Evolutionary conservation across 2,329 filamentous ascomycete species (phyloP).

Genomic region (Ploettnerulaceae sp.): DNA sequence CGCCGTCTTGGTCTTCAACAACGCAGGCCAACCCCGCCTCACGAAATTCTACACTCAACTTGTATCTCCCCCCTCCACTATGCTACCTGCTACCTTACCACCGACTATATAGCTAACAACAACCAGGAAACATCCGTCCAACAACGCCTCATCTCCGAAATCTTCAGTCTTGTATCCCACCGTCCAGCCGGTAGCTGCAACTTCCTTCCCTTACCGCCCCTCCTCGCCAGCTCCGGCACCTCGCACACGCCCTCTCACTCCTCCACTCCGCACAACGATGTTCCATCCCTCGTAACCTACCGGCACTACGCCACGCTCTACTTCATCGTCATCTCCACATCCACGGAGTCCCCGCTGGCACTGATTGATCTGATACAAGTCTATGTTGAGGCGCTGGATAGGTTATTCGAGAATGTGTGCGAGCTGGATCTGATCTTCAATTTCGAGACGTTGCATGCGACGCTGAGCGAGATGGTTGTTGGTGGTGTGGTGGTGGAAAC

Average conservation of each 20-base stretch:
- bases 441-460: slow-evolving; percentile 92
- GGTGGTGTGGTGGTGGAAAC: slow-evolving; percentile 94
- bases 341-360: slow-evolving; percentile 90
- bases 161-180: slow-evolving; percentile 92
- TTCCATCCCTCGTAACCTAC: slow-evolving; percentile 93
- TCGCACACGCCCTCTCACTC: slow-evolving; percentile 62
- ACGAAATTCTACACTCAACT: slow-evolving; percentile 99
- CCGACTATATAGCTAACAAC: slow-evolving; percentile 11
- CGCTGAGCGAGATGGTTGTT: slow-evolving; percentile 89
- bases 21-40: slow-evolving; percentile 90
- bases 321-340: slow-evolving; percentile 96
- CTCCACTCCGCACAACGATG: slow-evolving; percentile 69
- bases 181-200: slow-evolving; percentile 91
- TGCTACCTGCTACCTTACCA: background rate
- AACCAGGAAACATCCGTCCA: slow-evolving; percentile 90
- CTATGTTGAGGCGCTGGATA: slow-evolving; percentile 91
- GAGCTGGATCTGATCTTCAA: slow-evolving; percentile 98
- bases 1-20: slow-evolving; percentile 97
- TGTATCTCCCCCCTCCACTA: slow-evolving; percentile 43
- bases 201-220: slow-evolving; percentile 76
- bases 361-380: slow-evolving; percentile 97
- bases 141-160: slow-evolving; percentile 93
- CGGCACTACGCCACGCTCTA: slow-evolving; percentile 97
- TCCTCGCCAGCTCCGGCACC: slow-evolving; percentile 58
- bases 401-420: slow-evolving; percentile 97